Evolutionary conservation across 257 asterid species (phyloP), one percentile per base, ranked within the genome.

Genomic region (Coffea eugenioides): DNA sequence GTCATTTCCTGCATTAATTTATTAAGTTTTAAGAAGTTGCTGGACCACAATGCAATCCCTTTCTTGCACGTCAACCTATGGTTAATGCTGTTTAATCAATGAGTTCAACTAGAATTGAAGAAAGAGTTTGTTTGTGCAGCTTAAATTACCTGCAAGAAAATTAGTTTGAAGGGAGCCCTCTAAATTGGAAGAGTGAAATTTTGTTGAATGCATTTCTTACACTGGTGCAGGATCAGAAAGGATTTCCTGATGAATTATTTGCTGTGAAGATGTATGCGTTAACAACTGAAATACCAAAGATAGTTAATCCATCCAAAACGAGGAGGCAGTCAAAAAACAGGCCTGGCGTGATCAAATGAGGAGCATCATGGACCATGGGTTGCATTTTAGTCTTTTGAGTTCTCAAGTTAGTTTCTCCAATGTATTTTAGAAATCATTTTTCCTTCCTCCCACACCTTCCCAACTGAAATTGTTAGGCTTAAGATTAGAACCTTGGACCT

Each of bases 261-360:
- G 92, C 93, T 2, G 99, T 95, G 68, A 95, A 91, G 96, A 90
- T 92, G 92, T 95, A 93, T 81, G 99, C 98, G 21, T 84, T 95
- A 83, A 79, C 90, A 5, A 84, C 92, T 43, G 98, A 95, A 85
- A 81, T 83, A 82, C 97, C 95, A 48, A 88, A 85, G n/a, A 85
- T 82, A 84, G 87, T 83, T 74, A 81, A 49, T 46, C 75, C 6
- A 74, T 76, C 90, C 59, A 89, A 75, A 87, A 73, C 87, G n/a
- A 92, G 88, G 80, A 92, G 88, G 81, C 86, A 82, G 86, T 82
- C 65, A 75, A 69, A 74, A 57, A 93, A 87, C 66, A 85, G 89
- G 81, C 99, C 99, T 57, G 93, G 83, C 81, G 87, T 92, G 84
- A 95, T 95, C 88, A 86, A 69, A 73, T 93, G 85, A 88, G 66